phyloP scores from a whole-genome alignment of 83 land plant species.

The Picea abies region DNA sequence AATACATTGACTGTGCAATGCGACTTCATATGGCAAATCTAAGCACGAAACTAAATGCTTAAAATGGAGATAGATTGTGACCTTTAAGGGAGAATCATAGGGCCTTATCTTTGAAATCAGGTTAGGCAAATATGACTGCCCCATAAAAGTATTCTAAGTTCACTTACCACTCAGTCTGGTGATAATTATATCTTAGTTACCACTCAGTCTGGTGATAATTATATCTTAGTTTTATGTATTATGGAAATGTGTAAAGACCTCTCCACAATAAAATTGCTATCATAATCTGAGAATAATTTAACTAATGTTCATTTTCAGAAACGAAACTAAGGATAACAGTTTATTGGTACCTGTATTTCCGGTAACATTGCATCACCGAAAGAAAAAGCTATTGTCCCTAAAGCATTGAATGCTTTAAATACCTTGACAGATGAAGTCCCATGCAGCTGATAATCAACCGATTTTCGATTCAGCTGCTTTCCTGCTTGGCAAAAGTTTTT shows the following conservation, averaged over 20 bases:
- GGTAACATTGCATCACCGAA: constrained; percentile 85
- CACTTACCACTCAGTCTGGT: neutral
- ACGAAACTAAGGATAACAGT: neutral
- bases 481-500: constrained; percentile 27
- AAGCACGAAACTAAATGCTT: neutral
- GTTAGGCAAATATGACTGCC: neutral
- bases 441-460: constrained; percentile 40
- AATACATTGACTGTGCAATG: neutral
- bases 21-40: neutral
- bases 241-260: neutral
- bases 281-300: neutral
- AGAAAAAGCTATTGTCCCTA: constrained; percentile 70
- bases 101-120: too few relatives aligned
- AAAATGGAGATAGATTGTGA: constrained; percentile 1
- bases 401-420: constrained; percentile 52
- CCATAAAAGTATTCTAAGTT: neutral
- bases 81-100: neutral
- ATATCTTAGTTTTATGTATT: neutral
- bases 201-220: too few relatives aligned
- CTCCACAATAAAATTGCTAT: neutral
- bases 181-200: neutral
- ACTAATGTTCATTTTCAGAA: neutral
- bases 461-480: constrained; percentile 30
- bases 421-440: constrained; percentile 38
- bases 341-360: constrained; percentile 53